phyloP scores from a whole-genome alignment of 2,329 filamentous ascomycete species.

The Coleophoma crateriformis region DNA sequence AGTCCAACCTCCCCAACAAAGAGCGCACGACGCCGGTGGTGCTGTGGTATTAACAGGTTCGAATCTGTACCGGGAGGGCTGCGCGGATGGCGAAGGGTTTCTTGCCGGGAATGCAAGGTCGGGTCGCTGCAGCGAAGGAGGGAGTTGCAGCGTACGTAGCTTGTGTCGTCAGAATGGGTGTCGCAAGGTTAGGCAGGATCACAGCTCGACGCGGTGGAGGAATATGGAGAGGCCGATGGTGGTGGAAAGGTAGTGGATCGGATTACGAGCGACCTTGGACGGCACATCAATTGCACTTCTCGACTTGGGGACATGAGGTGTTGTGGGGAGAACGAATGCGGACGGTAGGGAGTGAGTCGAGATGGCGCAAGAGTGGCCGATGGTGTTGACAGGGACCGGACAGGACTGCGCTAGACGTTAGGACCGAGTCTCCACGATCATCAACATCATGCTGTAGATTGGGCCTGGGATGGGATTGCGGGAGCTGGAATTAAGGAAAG shows the following conservation, averaged over 20 bases:
- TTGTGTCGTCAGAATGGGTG: not conserved
- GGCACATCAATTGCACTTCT: not conserved
- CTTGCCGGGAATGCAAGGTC: not conserved
- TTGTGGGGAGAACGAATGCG: not conserved
- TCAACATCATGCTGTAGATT: no score
- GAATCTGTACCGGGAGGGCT: not conserved
- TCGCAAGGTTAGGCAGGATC: not conserved
- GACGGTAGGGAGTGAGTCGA: no score
- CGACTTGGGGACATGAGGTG: not conserved
- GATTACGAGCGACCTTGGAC: not conserved
- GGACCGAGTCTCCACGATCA: no score
- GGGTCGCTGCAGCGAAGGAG: not conserved
- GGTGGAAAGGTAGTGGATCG: not conserved
- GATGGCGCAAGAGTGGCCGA: no score
- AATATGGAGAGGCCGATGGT: not conserved
- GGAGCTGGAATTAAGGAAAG: no score
- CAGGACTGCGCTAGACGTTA: no score
- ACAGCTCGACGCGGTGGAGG: not conserved
- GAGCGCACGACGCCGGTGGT: not conserved
- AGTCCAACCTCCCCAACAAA: conserved; percentile 12
- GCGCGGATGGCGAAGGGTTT: not conserved
- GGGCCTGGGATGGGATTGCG: no score
- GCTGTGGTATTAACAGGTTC: no score
- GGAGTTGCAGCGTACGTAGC: not conserved
- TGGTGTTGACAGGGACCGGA: no score